Conservation (phyloP, 768 basidiomycete species). For the Calocera viscosa region DNA sequence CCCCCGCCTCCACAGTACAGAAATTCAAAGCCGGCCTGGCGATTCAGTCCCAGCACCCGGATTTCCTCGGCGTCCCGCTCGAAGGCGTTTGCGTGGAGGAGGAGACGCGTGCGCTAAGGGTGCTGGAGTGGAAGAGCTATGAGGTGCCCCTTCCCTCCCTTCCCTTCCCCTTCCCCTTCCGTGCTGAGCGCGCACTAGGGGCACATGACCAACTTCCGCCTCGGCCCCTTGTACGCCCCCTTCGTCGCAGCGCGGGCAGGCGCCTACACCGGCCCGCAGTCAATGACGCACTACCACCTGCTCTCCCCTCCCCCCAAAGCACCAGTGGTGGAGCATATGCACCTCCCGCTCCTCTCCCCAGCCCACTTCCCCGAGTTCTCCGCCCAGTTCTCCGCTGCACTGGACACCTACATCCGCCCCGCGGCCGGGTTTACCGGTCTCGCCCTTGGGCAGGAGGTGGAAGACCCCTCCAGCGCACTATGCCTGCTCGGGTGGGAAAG, state of each 20-base stretch:
- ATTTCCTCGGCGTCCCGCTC: neutral
- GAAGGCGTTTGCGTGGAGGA: neutral
- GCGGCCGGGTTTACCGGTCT: neutral
- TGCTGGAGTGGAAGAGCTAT: neutral
- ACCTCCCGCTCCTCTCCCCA: neutral
- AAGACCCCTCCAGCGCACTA: neutral
- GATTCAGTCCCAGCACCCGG: neutral
- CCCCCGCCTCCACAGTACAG: neutral
- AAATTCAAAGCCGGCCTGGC: neutral
- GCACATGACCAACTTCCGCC: neutral
- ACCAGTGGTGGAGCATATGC: neutral
- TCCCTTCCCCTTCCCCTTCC: neutral
- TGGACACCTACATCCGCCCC: neutral
- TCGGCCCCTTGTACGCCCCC: neutral
- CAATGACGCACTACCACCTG: neutral
- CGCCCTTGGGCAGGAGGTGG: neutral
- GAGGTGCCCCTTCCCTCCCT: neutral
- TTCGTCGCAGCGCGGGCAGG: neutral
- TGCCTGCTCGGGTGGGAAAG: neutral
- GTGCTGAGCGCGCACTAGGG: neutral
- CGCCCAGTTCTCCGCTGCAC: neutral
- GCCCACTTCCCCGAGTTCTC: neutral
- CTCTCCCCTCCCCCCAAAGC: neutral
- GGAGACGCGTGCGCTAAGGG: neutral
- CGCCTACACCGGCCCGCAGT: neutral